Conservation (phyloP, 345 rosid genomes). For the Jatropha curcas region DNA sequence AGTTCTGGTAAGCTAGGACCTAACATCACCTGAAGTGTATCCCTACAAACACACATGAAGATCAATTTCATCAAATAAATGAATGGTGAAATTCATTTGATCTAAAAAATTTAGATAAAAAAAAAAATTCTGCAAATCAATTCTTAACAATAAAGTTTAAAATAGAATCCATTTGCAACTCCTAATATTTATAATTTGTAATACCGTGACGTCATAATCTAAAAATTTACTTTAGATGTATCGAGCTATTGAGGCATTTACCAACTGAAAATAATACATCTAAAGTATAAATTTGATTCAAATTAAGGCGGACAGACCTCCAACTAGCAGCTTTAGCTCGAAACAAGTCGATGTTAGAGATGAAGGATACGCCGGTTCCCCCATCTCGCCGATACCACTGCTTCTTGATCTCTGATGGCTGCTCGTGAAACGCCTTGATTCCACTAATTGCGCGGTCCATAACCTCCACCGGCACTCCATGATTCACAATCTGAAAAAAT, state of each 20-base stretch:
- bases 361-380: constrained; percentile 32
- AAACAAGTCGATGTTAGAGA: constrained; percentile 48
- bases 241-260: too few species aligned
- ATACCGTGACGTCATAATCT: too few species aligned
- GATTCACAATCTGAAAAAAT: constrained; percentile 55
- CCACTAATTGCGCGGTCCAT: constrained; percentile 33
- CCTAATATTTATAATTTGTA: too few species aligned
- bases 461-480: constrained; percentile 41
- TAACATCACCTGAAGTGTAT: constrained; percentile 41
- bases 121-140: too few species aligned
- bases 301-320: too few species aligned
- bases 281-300: background rate
- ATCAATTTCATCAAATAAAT: too few species aligned
- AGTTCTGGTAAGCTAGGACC: constrained; percentile 24
- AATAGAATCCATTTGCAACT: too few species aligned
- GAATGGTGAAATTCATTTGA: too few species aligned
- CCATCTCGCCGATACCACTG: constrained; percentile 28
- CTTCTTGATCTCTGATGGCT: constrained; percentile 40
- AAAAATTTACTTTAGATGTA: too few species aligned
- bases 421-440: constrained; percentile 45
- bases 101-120: too few species aligned
- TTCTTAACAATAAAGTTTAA: too few species aligned
- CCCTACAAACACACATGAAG: constrained; percentile 28
- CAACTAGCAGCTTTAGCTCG: constrained; percentile 58
- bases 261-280: too few species aligned